Evolutionary conservation across 495 filamentous ascomycete genomes (phyloP).

Genomic region (Penicillium chermesinum): DNA sequence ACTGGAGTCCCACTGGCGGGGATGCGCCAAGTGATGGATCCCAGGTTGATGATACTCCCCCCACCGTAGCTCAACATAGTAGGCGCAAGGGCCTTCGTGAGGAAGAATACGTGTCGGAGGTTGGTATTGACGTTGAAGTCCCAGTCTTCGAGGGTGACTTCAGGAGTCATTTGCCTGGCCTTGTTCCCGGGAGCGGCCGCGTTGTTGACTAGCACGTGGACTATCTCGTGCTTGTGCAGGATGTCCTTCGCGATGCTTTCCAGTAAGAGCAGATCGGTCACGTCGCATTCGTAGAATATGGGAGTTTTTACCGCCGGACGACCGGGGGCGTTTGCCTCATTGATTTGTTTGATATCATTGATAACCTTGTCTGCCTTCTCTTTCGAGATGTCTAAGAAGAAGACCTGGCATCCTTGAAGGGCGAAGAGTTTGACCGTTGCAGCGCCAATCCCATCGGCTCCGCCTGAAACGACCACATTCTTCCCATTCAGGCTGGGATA

Average conservation of each 20-base stretch:
- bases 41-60: constrained; percentile 28
- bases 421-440: constrained; percentile 41
- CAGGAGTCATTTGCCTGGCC: constrained; percentile 18
- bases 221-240: constrained; percentile 20
- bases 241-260: constrained; percentile 24
- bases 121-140: constrained; percentile 24
- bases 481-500: constrained; percentile 33
- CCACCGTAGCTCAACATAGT: constrained; percentile 18
- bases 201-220: constrained; percentile 39
- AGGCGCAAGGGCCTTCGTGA: constrained; percentile 28
- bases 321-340: not conserved
- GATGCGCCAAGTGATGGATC: constrained; percentile 27
- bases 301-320: constrained; percentile 6
- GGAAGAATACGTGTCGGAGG: constrained; percentile 31
- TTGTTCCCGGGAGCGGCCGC: constrained; percentile 20
- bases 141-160: constrained; percentile 23
- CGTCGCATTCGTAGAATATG: constrained; percentile 34
- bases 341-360: not conserved
- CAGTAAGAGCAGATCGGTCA: constrained; percentile 30
- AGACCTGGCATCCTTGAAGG: constrained; percentile 40
- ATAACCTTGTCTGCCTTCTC: constrained; percentile 10
- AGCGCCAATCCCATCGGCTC: constrained; percentile 49
- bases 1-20: constrained; percentile 15
- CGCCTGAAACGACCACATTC: constrained; percentile 48
- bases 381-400: constrained; percentile 45